These are phyloP conservation scores for Cercospora sp. DNA, from an alignment of 2,329 filamentous ascomycete species.

Conservation along the genomic window DNA sequence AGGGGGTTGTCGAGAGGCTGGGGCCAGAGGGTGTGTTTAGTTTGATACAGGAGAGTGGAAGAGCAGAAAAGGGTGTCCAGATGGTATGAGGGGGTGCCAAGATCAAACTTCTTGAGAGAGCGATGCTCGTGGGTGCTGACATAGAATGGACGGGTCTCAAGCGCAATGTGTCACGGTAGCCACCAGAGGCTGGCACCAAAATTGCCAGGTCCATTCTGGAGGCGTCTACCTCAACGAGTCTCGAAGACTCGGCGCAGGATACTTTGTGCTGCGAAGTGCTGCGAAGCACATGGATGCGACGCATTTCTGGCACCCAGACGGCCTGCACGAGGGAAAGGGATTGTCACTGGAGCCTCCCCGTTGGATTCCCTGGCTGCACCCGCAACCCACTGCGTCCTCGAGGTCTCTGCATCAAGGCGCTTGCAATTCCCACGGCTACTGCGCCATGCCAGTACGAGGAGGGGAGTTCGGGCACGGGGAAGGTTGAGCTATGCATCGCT, in stretches of 20 bases:
- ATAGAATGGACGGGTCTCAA: background rate
- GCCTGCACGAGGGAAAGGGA: background rate
- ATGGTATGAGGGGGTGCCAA: conserved; percentile 32
- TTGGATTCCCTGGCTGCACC: background rate
- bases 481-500: background rate
- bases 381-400: background rate
- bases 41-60: conserved; percentile 35
- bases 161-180: background rate
- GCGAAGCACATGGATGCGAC: background rate
- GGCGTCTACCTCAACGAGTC: background rate
- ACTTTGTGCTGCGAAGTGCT: background rate
- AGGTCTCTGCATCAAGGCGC: background rate
- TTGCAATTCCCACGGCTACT: background rate
- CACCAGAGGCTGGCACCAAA: background rate
- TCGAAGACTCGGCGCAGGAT: background rate
- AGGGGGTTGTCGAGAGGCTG: conserved; percentile 38
- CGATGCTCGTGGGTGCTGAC: background rate
- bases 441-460: background rate
- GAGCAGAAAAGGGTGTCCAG: conserved; percentile 35
- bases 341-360: background rate
- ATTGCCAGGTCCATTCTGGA: background rate
- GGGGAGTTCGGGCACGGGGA: background rate
- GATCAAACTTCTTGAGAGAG: background rate
- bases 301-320: background rate
- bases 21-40: conserved; percentile 37